These are phyloP conservation scores for Cyamopsis tetragonoloba DNA, from an alignment of 306 rosid genomes.

Conservation along the genomic window DNA sequence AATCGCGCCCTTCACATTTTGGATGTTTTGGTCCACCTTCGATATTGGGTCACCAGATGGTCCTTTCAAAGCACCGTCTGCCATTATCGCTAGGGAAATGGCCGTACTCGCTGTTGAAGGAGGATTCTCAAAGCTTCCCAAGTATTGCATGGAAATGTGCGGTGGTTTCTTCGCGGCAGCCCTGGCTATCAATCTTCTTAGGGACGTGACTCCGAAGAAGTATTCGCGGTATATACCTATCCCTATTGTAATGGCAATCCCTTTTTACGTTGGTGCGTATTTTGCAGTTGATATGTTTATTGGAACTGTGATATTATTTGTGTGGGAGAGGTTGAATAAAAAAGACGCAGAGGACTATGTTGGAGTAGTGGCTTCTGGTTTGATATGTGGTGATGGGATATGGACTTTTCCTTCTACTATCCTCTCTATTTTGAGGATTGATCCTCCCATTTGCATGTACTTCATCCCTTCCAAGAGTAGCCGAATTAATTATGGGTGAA, in stretches of 20 bases:
- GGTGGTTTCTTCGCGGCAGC: constrained; percentile 75
- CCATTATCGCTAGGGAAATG: constrained; percentile 88
- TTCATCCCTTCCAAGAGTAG: constrained; percentile 64
- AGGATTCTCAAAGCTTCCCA: constrained; percentile 92
- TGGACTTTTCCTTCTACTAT: constrained; percentile 95
- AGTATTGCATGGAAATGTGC: constrained; percentile 74
- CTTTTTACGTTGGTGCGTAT: constrained; percentile 89
- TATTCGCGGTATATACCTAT: constrained; percentile 75
- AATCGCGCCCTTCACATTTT: constrained; percentile 93
- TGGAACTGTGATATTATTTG: constrained; percentile 70
- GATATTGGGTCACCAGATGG: constrained; percentile 90
- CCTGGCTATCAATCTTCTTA: constrained; percentile 58
- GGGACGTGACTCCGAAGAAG: constrained; percentile 61
- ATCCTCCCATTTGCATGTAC: constrained; percentile 94
- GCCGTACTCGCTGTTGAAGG: constrained; percentile 80
- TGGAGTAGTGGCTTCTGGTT: constrained; percentile 94
- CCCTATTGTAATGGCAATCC: constrained; percentile 97
- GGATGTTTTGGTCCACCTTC: constrained; percentile 96
- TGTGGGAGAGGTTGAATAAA: constrained; percentile 78
- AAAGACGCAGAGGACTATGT: constrained; percentile 78
- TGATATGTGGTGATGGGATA: constrained; percentile 94
- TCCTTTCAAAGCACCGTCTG: constrained; percentile 88
- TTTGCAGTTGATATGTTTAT: constrained; percentile 89
- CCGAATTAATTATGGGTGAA: too few relatives aligned
- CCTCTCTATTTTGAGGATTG: constrained; percentile 73